phyloP scores from a whole-genome alignment of 2,329 filamentous ascomycete species.

The Hirsutella thompsonii region DNA sequence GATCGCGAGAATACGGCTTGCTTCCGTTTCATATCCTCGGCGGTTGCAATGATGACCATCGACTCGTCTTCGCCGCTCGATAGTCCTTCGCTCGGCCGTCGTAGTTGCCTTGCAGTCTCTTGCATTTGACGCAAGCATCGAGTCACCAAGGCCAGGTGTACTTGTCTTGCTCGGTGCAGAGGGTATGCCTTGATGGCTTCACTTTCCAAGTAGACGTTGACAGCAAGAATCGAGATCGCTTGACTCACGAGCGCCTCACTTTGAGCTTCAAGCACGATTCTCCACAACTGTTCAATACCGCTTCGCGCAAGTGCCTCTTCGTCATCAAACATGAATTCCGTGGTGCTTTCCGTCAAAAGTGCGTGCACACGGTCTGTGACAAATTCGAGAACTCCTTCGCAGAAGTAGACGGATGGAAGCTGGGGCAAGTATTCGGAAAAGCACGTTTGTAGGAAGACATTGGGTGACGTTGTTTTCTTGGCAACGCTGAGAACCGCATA shows the following conservation, averaged over 20 bases:
- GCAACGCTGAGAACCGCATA: slow-evolving; percentile 41
- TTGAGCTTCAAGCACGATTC: slow-evolving; percentile 59
- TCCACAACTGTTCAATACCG: slow-evolving; percentile 66
- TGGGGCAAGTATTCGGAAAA: slow-evolving; percentile 42
- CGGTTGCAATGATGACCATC: slow-evolving; percentile 36
- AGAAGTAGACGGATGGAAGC: slow-evolving; percentile 45
- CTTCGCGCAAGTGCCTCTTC: slow-evolving; percentile 36
- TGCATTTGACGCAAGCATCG: slow-evolving; percentile 62
- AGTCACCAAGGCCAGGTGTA: slow-evolving; percentile 59
- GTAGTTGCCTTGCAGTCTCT: slow-evolving; percentile 42
- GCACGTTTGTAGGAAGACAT: slow-evolving; percentile 42
- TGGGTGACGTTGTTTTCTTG: slow-evolving; percentile 29
- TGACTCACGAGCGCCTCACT: slow-evolving; percentile 50
- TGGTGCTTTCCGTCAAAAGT: slow-evolving; percentile 27
- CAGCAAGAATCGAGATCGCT: slow-evolving; percentile 58
- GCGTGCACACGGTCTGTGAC: slow-evolving; percentile 38
- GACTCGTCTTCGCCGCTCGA: slow-evolving; percentile 34
- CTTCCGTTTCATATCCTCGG: slow-evolving; percentile 30
- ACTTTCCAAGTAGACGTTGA: slow-evolving; percentile 55
- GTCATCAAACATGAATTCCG: slow-evolving; percentile 35
- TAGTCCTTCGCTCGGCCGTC: slow-evolving; percentile 28
- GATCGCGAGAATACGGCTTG: slow-evolving; percentile 56
- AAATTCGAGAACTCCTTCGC: slow-evolving; percentile 49
- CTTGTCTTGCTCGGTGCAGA: slow-evolving; percentile 34
- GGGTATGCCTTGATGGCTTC: slow-evolving; percentile 35